Evolutionary conservation across 768 basidiomycete genomes (phyloP).

Genomic region (Tulasnella sp.): DNA sequence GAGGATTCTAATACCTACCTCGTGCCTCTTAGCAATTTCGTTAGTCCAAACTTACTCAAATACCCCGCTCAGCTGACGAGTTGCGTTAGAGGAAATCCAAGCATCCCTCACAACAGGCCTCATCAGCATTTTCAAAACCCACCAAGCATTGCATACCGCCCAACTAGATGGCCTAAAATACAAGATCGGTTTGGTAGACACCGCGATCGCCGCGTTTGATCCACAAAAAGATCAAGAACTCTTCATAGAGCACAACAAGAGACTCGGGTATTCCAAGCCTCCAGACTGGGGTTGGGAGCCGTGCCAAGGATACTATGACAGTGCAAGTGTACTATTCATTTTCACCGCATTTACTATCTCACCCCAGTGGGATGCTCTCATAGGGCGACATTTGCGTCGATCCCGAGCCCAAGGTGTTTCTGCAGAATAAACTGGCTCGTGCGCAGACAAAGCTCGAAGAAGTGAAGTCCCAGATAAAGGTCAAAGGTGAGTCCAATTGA

Average conservation of each 20-base stretch:
- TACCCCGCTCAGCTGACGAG: not conserved
- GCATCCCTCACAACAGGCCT: conserved; percentile 46
- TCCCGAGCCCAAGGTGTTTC: conserved; percentile 55
- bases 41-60: conserved; percentile 28
- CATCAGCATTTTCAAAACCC: conserved; percentile 37
- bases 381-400: conserved; percentile 55
- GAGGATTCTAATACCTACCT: not conserved
- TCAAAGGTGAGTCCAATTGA: conserved; percentile 41
- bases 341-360: not conserved
- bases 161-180: conserved; percentile 42
- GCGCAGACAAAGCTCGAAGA: conserved; percentile 53
- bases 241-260: conserved; percentile 59
- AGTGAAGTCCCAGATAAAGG: conserved; percentile 40
- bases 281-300: conserved; percentile 65
- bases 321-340: conserved; percentile 32
- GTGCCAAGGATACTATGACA: conserved; percentile 62
- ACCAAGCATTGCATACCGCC: conserved; percentile 43
- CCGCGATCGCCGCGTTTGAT: conserved; percentile 40
- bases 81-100: conserved; percentile 48
- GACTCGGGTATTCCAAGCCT: conserved; percentile 45
- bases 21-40: conserved; percentile 49
- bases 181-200: conserved; percentile 27
- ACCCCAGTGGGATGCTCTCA: not conserved
- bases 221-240: conserved; percentile 51
- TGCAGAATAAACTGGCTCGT: conserved; percentile 63